These are phyloP conservation scores for Dillenia turbinata DNA, from an alignment of 164 flowering plant genomes.

Conservation along the genomic window DNA sequence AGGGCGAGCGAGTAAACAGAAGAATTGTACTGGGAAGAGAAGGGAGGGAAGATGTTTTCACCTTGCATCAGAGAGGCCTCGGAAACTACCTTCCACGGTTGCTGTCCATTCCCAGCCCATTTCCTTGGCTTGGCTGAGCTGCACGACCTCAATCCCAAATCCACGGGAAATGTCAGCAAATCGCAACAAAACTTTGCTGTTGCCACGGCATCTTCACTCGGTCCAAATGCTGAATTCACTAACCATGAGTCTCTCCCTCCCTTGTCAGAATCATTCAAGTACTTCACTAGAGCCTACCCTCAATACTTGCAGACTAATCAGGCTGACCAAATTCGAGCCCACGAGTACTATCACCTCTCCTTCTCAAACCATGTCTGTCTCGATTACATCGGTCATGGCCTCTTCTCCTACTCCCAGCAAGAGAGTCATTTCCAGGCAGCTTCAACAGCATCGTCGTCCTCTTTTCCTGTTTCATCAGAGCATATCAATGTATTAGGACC, in stretches of 20 bases:
- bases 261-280: conserved; percentile 44
- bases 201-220: conserved; percentile 46
- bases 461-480: conserved; percentile 18
- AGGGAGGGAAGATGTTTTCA: conserved; percentile 37
- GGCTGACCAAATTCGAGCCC: conserved; percentile 60
- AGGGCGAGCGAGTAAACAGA: background rate
- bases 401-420: conserved; percentile 66
- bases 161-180: conserved; percentile 24
- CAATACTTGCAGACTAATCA: conserved; percentile 44
- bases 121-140: conserved; percentile 25
- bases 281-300: conserved; percentile 57
- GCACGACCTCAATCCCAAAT: conserved; percentile 15
- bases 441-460: background rate
- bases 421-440: conserved; percentile 21
- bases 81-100: conserved; percentile 46
- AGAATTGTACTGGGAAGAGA: background rate
- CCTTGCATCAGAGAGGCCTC: conserved; percentile 43
- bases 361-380: conserved; percentile 67
- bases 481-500: conserved; percentile 19
- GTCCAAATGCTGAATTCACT: conserved; percentile 62
- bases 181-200: conserved; percentile 45
- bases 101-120: conserved; percentile 37
- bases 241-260: conserved; percentile 84
- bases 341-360: conserved; percentile 63
- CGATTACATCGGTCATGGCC: conserved; percentile 80